A percentile compares a stretch with the other conserved stretches of the same genome.
These are phyloP conservation scores for Aegilops sharonensis DNA, from an alignment of 176 grass and related monocot species.

Conservation along the genomic window DNA sequence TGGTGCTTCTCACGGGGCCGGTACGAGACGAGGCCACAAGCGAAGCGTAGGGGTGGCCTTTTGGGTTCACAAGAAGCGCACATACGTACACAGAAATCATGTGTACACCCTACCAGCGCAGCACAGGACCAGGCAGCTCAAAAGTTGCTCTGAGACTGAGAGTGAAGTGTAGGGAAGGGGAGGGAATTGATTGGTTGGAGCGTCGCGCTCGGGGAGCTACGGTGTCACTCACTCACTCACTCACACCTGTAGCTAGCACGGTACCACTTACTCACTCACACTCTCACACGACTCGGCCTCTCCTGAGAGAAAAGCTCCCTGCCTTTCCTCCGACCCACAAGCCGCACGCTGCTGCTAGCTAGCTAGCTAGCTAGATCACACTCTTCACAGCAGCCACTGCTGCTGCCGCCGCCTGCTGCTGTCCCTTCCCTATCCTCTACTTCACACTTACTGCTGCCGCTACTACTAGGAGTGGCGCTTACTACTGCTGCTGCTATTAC, in stretches of 20 bases:
- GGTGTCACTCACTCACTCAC: no score
- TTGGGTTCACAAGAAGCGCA: slow-evolving; percentile 16
- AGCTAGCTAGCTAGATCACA: not conserved
- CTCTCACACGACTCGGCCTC: not conserved
- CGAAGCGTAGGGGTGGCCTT: not conserved
- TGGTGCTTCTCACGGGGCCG: slow-evolving; percentile 25
- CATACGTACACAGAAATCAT: not conserved
- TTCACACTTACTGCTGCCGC: not conserved
- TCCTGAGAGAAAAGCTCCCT: not conserved
- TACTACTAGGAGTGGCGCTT: no score
- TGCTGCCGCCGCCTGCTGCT: not conserved
- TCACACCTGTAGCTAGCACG: not conserved
- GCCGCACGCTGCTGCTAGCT: not conserved
- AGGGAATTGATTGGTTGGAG: slow-evolving; percentile 2
- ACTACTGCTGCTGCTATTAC: not conserved
- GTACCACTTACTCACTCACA: not conserved
- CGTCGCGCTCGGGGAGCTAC: not conserved
- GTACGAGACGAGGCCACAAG: slow-evolving; percentile 6
- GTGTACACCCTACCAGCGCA: no score
- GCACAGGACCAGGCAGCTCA: not conserved
- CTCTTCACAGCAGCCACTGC: not conserved
- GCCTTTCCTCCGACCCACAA: slow-evolving; percentile 3
- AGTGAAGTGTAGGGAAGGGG: no score
- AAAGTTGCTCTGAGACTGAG: not conserved
- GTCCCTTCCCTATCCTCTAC: not conserved